Percentiles rank a stretch among this genome's conserved stretches.
Conservation (phyloP, 257 asterid species). For the Solanum tarapatanum region DNA sequence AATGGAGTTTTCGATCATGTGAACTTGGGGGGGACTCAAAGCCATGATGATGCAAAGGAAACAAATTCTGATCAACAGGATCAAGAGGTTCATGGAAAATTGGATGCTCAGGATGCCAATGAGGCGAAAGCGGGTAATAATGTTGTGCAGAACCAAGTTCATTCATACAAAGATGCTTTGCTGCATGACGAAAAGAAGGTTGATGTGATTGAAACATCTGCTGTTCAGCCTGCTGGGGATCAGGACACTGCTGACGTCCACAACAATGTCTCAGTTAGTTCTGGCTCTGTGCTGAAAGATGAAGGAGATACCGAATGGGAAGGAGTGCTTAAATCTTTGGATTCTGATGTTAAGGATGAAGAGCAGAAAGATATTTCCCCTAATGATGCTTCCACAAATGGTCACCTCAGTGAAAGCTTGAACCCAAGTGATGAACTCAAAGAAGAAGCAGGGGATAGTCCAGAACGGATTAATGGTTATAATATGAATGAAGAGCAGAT, state of each 20-base stretch:
- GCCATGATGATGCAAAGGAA: conserved; percentile 6
- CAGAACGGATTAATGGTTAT: not conserved
- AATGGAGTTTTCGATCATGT: conserved; percentile 23
- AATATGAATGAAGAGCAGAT: not conserved
- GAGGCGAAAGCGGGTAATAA: conserved; percentile 14
- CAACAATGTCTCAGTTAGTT: conserved; percentile 9
- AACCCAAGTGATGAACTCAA: not conserved
- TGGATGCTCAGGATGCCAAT: conserved; percentile 25
- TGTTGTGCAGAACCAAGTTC: conserved; percentile 8
- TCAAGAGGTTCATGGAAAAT: conserved; percentile 13
- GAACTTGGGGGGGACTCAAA: conserved; percentile 3
- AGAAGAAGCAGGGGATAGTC: not conserved
- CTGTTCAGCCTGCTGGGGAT: conserved; percentile 7
- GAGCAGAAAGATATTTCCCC: conserved; percentile 11
- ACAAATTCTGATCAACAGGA: conserved; percentile 14
- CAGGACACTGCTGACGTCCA: conserved; percentile 6
- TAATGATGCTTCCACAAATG: not conserved
- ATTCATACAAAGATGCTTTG: conserved; percentile 12
- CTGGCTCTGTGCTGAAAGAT: conserved; percentile 14
- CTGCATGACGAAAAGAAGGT: conserved; percentile 9
- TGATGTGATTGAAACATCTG: conserved; percentile 4
- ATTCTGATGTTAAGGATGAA: conserved; percentile 18
- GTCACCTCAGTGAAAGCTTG: not conserved
- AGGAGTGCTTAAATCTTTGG: conserved; percentile 11
- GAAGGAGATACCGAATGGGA: conserved; percentile 12